These are phyloP conservation scores for Pezicula neosporulosa DNA, from an alignment of 2,329 filamentous ascomycete species.

Conservation along the genomic window DNA sequence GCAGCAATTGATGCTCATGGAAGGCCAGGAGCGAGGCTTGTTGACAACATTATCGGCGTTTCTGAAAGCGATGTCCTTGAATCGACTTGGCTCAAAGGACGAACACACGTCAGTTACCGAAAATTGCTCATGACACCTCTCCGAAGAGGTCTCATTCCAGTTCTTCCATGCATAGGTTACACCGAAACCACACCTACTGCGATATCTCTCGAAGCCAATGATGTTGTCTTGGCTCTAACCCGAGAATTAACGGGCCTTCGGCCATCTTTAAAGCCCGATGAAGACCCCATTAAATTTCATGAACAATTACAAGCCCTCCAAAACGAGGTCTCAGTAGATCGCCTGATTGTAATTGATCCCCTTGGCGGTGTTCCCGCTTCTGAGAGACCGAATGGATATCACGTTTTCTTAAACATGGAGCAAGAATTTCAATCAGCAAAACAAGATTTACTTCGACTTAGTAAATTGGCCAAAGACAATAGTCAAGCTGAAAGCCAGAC, in stretches of 20 bases:
- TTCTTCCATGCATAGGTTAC: slow-evolving; percentile 64
- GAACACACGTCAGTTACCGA: slow-evolving; percentile 36
- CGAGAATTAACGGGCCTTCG: slow-evolving; percentile 70
- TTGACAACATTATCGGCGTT: slow-evolving; percentile 49
- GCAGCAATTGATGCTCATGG: slow-evolving; percentile 69
- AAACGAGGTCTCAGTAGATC: slow-evolving; percentile 65
- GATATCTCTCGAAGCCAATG: slow-evolving; percentile 49
- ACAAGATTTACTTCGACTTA: slow-evolving; percentile 46
- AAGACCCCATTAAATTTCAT: slow-evolving; percentile 36
- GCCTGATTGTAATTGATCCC: slow-evolving; percentile 85
- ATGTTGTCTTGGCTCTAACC: slow-evolving; percentile 74
- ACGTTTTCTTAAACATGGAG: slow-evolving; percentile 89
- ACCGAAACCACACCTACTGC: slow-evolving; percentile 44
- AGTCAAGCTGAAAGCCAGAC: not conserved
- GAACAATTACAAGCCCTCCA: slow-evolving; percentile 36
- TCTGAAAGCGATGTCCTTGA: slow-evolving; percentile 15
- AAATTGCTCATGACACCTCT: slow-evolving; percentile 62
- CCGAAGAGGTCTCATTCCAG: slow-evolving; percentile 64
- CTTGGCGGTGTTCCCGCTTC: slow-evolving; percentile 77
- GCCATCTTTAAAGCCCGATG: slow-evolving; percentile 28
- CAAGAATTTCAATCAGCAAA: slow-evolving; percentile 77
- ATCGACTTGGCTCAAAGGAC: slow-evolving; percentile 11
- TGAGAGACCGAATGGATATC: slow-evolving; percentile 56
- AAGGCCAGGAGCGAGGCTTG: slow-evolving; percentile 62
- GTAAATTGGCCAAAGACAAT: not conserved